Evolutionary conservation across 2,329 filamentous ascomycete species (phyloP), one percentile per base, ranked within the genome.

Genomic region (Raffaelea albimanens): DNA sequence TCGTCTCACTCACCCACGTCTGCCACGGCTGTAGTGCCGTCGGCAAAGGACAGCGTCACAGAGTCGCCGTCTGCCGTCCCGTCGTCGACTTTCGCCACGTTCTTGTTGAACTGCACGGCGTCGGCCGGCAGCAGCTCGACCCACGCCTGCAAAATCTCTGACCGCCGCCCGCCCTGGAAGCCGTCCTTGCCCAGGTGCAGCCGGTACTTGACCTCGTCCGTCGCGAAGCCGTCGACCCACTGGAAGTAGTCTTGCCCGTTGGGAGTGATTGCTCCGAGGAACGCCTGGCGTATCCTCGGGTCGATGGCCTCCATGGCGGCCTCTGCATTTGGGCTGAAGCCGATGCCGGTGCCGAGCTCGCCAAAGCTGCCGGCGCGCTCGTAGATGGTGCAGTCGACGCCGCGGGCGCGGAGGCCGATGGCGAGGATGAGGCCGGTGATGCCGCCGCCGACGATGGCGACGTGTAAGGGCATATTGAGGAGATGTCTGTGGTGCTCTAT

Each of bases 291-390:
- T 0, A 69, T 53, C 64, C 58, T 56, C 0, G 65, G 63, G 45
- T 67, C 62, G 8, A 72, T 58, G 14, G 59, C 45, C 5, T 50
- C 52, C 61, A 77, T 68, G 14, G 71, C 70, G 11, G 61, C 60
- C 52, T 75, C 66, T 2, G 72, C 71, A 51, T 74, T 75, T n/a
- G 71, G 70, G 8, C 65, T 69, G 53, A 75, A 70, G 3, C 69
- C 72, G 22, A 77, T 70, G 8, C 73, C 74, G 0, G 73, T 72
- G 0, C 74, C 74, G 4, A 71, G 68, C 52, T 74, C 71, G 3
- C 64, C 60, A 46, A 72, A 67, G 1, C 58, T 55, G 0, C 60
- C 43, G 0, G 70, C 64, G 5, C 68, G 66, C 54, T 77, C 73
- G 53, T 72, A 76, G 3, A 76, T 48, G 1, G 59, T 68, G 50